These are phyloP conservation scores for Metarhizium brunneum DNA, from an alignment of 2,329 filamentous ascomycete genomes.

Conservation along the genomic window DNA sequence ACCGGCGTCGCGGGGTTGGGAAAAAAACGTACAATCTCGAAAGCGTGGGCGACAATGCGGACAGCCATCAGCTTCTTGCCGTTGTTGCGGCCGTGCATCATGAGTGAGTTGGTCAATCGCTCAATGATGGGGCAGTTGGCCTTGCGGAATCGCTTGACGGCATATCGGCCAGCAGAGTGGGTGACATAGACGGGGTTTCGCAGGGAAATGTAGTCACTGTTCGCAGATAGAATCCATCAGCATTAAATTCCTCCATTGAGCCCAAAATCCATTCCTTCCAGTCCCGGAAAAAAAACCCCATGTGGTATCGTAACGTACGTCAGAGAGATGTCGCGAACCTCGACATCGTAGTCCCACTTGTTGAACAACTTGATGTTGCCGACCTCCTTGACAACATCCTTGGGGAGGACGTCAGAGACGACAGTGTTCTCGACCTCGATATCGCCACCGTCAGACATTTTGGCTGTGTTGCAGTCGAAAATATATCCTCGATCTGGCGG, in stretches of 20 bases:
- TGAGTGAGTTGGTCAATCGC: conserved; percentile 99
- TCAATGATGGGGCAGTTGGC: conserved; percentile 99
- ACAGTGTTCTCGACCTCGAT: conserved; percentile 78
- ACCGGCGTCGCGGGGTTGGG: background rate
- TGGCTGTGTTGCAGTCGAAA: conserved; percentile 38
- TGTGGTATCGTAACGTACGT: conserved; percentile 55
- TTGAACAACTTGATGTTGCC: conserved; percentile 95
- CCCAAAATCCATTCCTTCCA: background rate
- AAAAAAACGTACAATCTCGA: conserved; percentile 83
- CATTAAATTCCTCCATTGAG: conserved; percentile 8
- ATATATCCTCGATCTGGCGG: conserved; percentile 22
- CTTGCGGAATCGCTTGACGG: conserved; percentile 99
- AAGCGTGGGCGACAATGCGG: conserved; percentile 96
- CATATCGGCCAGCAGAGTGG: conserved; percentile 97
- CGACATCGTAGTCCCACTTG: conserved; percentile 97
- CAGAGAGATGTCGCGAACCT: conserved; percentile 99
- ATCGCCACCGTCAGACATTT: conserved; percentile 92
- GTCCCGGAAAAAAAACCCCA: background rate
- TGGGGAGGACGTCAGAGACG: conserved; percentile 76
- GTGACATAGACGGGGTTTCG: conserved; percentile 97
- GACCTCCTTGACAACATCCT: conserved; percentile 83
- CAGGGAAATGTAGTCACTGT: conserved; percentile 99
- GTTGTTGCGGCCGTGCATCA: conserved; percentile 99
- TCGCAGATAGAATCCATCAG: conserved; percentile 22
- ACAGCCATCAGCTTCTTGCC: conserved; percentile 99